Evolutionary conservation across 441 rosid genomes (phyloP).

Genomic region (Gossypium davidsonii): DNA sequence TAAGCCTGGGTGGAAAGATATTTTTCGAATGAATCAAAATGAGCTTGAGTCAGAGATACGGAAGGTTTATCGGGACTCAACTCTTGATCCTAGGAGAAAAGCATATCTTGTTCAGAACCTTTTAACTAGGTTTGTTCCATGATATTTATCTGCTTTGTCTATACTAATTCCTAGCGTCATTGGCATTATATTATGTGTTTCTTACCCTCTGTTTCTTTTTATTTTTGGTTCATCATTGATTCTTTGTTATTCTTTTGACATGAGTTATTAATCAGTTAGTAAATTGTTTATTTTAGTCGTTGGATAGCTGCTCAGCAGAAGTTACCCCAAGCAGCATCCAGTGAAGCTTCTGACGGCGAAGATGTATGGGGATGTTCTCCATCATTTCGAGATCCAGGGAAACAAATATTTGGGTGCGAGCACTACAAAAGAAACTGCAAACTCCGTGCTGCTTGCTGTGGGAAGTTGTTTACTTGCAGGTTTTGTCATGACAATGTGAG

Average conservation of each 20-base stretch:
- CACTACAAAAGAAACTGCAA: conserved; percentile 53
- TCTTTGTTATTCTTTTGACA: neutral
- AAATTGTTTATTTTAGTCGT: conserved; percentile 26
- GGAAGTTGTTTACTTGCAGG: conserved; percentile 41
- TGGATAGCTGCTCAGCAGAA: conserved; percentile 56
- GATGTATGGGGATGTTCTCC: conserved; percentile 23
- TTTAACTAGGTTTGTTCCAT: conserved; percentile 55
- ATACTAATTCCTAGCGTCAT: neutral
- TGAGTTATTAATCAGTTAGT: neutral
- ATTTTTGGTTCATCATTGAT: neutral
- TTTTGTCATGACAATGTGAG: conserved; percentile 49
- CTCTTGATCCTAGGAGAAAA: conserved; percentile 78
- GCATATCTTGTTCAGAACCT: conserved; percentile 68
- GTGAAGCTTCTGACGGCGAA: conserved; percentile 28
- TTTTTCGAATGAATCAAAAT: conserved; percentile 49
- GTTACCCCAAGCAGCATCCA: conserved; percentile 24
- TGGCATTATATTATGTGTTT: neutral
- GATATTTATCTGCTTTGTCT: neutral
- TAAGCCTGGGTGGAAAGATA: conserved; percentile 57
- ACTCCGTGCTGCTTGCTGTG: conserved; percentile 47
- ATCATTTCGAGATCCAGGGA: conserved; percentile 37
- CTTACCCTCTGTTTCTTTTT: neutral
- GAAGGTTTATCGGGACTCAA: conserved; percentile 63
- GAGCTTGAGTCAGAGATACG: conserved; percentile 77
- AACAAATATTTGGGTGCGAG: conserved; percentile 41